Conservation (phyloP, 441 rosid species). For the Euphorbia corollata region DNA sequence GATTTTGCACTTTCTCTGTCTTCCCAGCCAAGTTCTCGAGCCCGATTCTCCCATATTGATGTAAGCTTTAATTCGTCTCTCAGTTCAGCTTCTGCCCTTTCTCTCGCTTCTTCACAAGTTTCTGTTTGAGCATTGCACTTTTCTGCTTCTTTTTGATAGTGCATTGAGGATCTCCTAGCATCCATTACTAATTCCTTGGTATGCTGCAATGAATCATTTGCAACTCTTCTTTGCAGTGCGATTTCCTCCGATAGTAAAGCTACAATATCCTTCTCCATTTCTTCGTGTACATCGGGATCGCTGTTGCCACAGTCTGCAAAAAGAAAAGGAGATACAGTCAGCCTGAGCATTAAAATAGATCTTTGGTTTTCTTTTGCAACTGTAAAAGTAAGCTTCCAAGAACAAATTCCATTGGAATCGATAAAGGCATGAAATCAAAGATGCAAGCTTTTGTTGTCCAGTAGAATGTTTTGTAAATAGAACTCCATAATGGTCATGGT, state of each 20-base stretch:
- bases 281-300: conserved; percentile 32
- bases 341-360: neutral
- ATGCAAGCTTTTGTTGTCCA: neutral
- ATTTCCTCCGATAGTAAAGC: conserved; percentile 43
- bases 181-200: conserved; percentile 22
- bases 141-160: conserved; percentile 47
- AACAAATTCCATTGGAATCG: neutral
- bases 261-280: conserved; percentile 34
- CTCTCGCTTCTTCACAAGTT: conserved; percentile 50
- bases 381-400: neutral
- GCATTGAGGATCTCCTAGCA: conserved; percentile 33
- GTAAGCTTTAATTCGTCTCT: conserved; percentile 34
- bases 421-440: neutral
- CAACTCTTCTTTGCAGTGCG: conserved; percentile 32
- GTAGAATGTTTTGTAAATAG: neutral
- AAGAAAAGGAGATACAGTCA: neutral
- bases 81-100: conserved; percentile 38
- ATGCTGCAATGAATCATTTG: conserved; percentile 31
- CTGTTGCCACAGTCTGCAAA: conserved; percentile 35
- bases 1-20: neutral
- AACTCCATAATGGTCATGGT: neutral
- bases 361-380: no score
- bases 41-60: conserved; percentile 45
- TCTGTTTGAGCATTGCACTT: conserved; percentile 48
- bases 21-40: conserved; percentile 44